Base-by-base conservation (phyloP, 345 rosid genomes). In the Brassica nigra region DNA sequence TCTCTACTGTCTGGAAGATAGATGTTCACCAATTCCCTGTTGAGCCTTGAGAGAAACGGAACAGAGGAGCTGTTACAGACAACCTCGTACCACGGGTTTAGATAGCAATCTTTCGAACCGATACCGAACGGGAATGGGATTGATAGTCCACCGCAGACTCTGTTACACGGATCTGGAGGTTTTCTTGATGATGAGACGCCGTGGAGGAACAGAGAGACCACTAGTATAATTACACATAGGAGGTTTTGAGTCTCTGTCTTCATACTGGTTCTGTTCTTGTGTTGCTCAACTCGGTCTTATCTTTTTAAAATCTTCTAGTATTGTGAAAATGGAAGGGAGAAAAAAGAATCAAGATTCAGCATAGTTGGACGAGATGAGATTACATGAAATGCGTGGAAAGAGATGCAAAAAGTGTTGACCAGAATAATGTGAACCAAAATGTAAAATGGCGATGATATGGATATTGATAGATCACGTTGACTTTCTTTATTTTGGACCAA, bases 81-180 rank as follows among this genome's bases (percentile, higher is more conserved):
- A 76, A 76, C 73, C 76, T 81, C 80, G 74, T 81, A 81, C 84
- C 84, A 81, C 0, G 72, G 73, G 59, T 81, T 81, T 6, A 76
- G 69, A 66, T 58, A 81, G 57, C 84, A 81, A 1, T 66, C 81
- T 20, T 59, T 71, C 8, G 18, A 18, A 18, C 82, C 84, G 0
- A 81, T 66, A 33, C 80, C 84, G 2, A 81, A 81, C 0, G 81
- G 84, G 16, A 63, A 81, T 2, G 80, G 81, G 15, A 81, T 70
- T 1, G 69, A 23, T 6, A 76, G 15, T 4, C 66, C 77, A 63
- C 80, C 83, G 15, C 80, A 81, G 42, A 30, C 28, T 75, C 80
- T 68, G 4, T 70, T 81, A 70, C 83, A 81, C 8, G 42, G 42
- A 70, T 76, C 69, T 57, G 75, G 77, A 65, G 37, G 78, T 61